These are phyloP conservation scores for Globisporangium camurandrum DNA, from an alignment of 352 stramenopile species.

Conservation along the genomic window DNA sequence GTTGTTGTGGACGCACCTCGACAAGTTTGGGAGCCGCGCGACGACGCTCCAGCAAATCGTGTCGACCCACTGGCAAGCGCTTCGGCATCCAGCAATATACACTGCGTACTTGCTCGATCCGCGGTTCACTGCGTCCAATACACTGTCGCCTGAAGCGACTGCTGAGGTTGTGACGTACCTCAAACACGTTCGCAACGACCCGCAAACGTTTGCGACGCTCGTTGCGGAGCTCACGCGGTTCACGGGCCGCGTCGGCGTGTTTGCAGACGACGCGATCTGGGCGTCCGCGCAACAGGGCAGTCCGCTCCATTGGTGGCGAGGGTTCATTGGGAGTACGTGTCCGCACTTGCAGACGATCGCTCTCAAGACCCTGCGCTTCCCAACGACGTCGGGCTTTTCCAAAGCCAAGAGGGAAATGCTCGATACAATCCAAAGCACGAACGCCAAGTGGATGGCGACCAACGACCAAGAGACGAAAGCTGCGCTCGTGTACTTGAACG, in stretches of 20 bases:
- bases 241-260: slow-evolving; percentile 47
- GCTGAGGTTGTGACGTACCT: slow-evolving; percentile 53
- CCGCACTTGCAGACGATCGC: slow-evolving; percentile 56
- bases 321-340: slow-evolving; percentile 68
- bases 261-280: slow-evolving; percentile 69
- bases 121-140: slow-evolving; percentile 43
- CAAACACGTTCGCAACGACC: slow-evolving; percentile 35
- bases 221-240: slow-evolving; percentile 65
- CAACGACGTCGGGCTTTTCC: slow-evolving; percentile 43
- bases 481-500: slow-evolving; percentile 63
- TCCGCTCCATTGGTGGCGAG: slow-evolving; percentile 70
- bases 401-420: slow-evolving; percentile 45
- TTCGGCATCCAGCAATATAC: slow-evolving; percentile 68
- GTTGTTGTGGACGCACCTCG: slow-evolving; percentile 48
- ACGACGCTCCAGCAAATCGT: slow-evolving; percentile 51
- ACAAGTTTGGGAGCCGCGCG: slow-evolving; percentile 43
- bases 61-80: slow-evolving; percentile 42
- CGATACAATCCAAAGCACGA: slow-evolving; percentile 43
- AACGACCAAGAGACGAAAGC: slow-evolving; percentile 69
- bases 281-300: slow-evolving; percentile 66
- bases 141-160: slow-evolving; percentile 47
- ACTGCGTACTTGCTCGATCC: slow-evolving; percentile 71
- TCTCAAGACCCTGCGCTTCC: slow-evolving; percentile 54
- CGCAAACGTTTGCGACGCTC: slow-evolving; percentile 36
- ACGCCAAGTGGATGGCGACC: slow-evolving; percentile 59